A percentile compares a stretch with the other conserved stretches of the same genome.
phyloP scores from a whole-genome alignment of 306 rosid genomes.

The Quillaja saponaria region DNA sequence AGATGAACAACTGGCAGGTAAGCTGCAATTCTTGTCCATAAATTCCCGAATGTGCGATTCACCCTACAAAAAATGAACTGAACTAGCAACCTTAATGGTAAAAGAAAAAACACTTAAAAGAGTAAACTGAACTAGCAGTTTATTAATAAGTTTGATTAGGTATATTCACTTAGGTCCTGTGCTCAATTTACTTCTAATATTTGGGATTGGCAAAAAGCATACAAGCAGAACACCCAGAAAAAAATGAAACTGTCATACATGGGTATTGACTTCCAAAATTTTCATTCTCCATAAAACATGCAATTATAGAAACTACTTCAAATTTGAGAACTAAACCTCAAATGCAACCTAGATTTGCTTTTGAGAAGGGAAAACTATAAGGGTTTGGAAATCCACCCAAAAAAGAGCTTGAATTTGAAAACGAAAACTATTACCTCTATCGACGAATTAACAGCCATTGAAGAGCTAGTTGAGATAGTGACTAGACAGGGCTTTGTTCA shows the following conservation, averaged over 20 bases:
- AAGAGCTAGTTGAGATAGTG: neutral
- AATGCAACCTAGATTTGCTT: conserved; percentile 35
- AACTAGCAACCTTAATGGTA: too few relatives aligned
- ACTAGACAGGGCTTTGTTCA: conserved; percentile 12
- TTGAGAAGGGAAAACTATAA: conserved; percentile 6
- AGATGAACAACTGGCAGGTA: conserved; percentile 40
- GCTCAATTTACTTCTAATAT: conserved; percentile 18
- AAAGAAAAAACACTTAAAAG: neutral
- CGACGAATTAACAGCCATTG: conserved; percentile 48
- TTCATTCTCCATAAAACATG: conserved; percentile 20
- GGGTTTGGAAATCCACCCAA: neutral
- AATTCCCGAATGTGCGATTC: conserved; percentile 38
- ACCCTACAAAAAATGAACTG: conserved; percentile 33
- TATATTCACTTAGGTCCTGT: conserved; percentile 7
- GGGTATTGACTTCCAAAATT: conserved; percentile 22
- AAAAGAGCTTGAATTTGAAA: conserved; percentile 4
- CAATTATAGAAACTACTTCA: conserved; percentile 1
- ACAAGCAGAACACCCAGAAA: neutral
- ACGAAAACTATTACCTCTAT: conserved; percentile 41
- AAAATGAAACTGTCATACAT: conserved; percentile 5
- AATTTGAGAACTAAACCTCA: conserved; percentile 9
- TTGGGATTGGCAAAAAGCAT: neutral
- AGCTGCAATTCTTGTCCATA: conserved; percentile 40
- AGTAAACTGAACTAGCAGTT: conserved; percentile 9
- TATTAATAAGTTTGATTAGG: conserved; percentile 4